These are phyloP conservation scores for Aspergillus mulundensis DNA, from an alignment of 495 filamentous ascomycete species.

Conservation along the genomic window DNA sequence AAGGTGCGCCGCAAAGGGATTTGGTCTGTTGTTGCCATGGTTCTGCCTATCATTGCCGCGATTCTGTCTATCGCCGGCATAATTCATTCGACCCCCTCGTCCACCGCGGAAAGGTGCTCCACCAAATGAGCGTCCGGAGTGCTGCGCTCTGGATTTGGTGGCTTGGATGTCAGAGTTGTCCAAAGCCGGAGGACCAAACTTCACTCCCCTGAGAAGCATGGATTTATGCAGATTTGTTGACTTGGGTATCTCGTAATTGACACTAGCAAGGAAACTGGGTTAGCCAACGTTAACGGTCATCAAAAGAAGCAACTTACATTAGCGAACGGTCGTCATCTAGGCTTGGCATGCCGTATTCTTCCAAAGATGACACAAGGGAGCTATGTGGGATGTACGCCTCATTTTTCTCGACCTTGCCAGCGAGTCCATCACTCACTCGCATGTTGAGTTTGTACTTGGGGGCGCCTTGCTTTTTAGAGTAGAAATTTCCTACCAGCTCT, in stretches of 20 bases:
- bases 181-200: conserved; percentile 64
- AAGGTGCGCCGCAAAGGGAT: conserved; percentile 53
- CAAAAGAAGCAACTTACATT: conserved; percentile 50
- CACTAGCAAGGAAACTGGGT: conserved; percentile 44
- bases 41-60: conserved; percentile 29
- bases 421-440: conserved; percentile 67
- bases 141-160: conserved; percentile 55
- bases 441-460: conserved; percentile 67
- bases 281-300: conserved; percentile 22
- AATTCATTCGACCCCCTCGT: conserved; percentile 52
- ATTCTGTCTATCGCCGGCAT: conserved; percentile 29
- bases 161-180: conserved; percentile 68
- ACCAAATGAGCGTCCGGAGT: conserved; percentile 59
- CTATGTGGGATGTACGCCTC: conserved; percentile 72
- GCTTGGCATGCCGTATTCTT: conserved; percentile 62
- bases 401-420: conserved; percentile 77
- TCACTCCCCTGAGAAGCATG: conserved; percentile 83
- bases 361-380: conserved; percentile 61
- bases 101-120: conserved; percentile 55
- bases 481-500: conserved; percentile 75
- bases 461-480: conserved; percentile 75
- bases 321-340: conserved; percentile 81
- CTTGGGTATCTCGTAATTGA: conserved; percentile 77
- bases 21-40: conserved; percentile 40
- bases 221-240: conserved; percentile 77